These are phyloP conservation scores for Borovskyia barvae DNA, from an alignment of 208 protist genomes.

Conservation along the genomic window DNA sequence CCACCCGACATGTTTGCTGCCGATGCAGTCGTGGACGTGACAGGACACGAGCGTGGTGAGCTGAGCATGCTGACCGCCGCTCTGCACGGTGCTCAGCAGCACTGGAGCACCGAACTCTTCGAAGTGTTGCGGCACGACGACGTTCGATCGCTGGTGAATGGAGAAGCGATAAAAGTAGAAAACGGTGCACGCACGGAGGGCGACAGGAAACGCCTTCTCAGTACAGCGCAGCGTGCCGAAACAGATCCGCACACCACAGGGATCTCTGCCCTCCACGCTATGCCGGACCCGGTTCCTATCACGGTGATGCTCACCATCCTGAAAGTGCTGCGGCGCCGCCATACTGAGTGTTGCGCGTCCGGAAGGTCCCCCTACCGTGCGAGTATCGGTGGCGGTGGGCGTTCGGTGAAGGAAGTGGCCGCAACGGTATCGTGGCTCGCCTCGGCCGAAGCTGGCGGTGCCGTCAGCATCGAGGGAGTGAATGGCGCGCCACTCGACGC, in stretches of 20 bases:
- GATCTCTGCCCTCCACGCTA: constrained; percentile 10
- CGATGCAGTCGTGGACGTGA: background rate
- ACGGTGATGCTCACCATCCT: constrained; percentile 22
- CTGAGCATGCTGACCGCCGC: constrained; percentile 15
- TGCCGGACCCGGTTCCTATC: constrained; percentile 15
- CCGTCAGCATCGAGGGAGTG: background rate
- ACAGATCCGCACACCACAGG: constrained; percentile 14
- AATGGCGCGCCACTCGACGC: background rate
- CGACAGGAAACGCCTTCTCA: background rate
- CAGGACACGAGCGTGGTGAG: background rate
- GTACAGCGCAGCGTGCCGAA: background rate
- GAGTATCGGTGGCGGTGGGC: background rate
- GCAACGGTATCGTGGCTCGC: constrained; percentile 5
- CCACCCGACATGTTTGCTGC: constrained; percentile 12
- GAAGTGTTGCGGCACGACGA: constrained; percentile 32
- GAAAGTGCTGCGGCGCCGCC: constrained; percentile 3
- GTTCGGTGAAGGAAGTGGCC: background rate
- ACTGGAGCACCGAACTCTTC: constrained; percentile 5
- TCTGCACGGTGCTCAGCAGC: constrained; percentile 9
- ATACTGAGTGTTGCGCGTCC: background rate
- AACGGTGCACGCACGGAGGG: background rate
- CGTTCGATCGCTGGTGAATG: constrained; percentile 1
- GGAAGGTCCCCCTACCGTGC: background rate
- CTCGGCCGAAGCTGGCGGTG: background rate
- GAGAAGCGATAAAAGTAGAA: background rate